Conservation (phyloP, 2,329 filamentous ascomycete species). For the Diplodia corticola region DNA sequence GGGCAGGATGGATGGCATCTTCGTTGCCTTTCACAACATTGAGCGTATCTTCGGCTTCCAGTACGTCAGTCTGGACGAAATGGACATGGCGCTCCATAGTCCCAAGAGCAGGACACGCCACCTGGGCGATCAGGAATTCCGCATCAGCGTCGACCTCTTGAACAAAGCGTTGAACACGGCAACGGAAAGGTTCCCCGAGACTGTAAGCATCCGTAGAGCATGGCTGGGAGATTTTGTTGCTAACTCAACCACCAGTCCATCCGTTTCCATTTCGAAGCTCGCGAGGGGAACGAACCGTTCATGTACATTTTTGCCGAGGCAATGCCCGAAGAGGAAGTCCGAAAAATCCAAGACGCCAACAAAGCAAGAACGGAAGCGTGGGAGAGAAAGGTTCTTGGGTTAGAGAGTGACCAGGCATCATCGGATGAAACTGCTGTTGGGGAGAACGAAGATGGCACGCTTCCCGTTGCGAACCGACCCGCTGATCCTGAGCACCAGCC, state of each 20-base stretch:
- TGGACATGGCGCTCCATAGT: conserved; percentile 87
- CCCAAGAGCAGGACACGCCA: conserved; percentile 33
- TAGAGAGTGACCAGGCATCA: conserved; percentile 28
- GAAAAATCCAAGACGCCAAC: conserved; percentile 69
- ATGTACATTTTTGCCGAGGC: conserved; percentile 93
- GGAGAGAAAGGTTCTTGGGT: conserved; percentile 61
- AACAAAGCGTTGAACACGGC: conserved; percentile 78
- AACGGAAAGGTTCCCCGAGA: conserved; percentile 70
- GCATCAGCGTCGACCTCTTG: conserved; percentile 73
- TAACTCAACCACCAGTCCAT: conserved; percentile 55
- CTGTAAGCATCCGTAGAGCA: conserved; percentile 37
- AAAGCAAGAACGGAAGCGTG: conserved; percentile 67
- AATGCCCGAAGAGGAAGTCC: conserved; percentile 70
- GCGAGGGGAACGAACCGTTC: conserved; percentile 59
- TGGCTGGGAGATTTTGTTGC: neutral
- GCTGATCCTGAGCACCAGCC: neutral
- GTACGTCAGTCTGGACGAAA: conserved; percentile 81
- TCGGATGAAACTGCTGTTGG: neutral
- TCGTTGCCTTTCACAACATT: conserved; percentile 94
- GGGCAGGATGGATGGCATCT: conserved; percentile 98
- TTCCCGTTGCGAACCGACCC: neutral
- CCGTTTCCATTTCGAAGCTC: conserved; percentile 79
- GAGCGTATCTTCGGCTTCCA: conserved; percentile 97
- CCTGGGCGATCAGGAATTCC: conserved; percentile 84
- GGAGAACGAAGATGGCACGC: conserved; percentile 32